phyloP scores from a whole-genome alignment of 306 rosid genomes.

The Clitoria ternatea region DNA sequence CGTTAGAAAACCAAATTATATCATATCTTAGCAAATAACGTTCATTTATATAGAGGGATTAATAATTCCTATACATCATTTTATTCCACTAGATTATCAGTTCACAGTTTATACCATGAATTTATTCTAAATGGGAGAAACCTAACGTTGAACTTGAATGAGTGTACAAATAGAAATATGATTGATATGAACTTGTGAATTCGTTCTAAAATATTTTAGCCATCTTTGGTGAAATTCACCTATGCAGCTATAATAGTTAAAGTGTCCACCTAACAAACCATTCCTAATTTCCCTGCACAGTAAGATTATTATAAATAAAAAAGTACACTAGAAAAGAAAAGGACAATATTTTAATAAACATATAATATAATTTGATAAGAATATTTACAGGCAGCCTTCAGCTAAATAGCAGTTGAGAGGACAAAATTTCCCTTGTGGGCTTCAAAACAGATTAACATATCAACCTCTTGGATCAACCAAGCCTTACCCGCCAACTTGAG shows the following conservation, averaged over 20 bases:
- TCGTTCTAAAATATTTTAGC: not conserved
- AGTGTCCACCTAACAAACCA: not conserved
- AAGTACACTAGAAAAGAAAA: not conserved
- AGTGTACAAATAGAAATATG: not conserved
- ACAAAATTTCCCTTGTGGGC: constrained; percentile 41
- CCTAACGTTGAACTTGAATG: no score
- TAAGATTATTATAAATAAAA: not conserved
- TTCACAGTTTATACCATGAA: not conserved
- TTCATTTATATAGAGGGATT: no score
- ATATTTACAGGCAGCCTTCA: constrained; percentile 45
- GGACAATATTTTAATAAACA: constrained; percentile 11
- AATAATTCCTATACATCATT: no score
- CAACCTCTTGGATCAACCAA: constrained; percentile 20
- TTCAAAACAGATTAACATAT: constrained; percentile 11
- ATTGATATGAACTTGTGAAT: not conserved
- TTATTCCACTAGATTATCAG: not conserved
- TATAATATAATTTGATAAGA: constrained; percentile 24
- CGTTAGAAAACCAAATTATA: no score
- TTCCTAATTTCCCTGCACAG: not conserved
- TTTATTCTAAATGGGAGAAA: not conserved
- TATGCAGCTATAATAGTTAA: not conserved
- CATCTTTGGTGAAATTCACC: no score
- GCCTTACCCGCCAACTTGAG: constrained; percentile 10
- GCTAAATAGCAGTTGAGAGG: constrained; percentile 33
- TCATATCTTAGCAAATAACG: no score